Base-by-base conservation (phyloP, 768 basidiomycete species). In the Russula foetens region DNA sequence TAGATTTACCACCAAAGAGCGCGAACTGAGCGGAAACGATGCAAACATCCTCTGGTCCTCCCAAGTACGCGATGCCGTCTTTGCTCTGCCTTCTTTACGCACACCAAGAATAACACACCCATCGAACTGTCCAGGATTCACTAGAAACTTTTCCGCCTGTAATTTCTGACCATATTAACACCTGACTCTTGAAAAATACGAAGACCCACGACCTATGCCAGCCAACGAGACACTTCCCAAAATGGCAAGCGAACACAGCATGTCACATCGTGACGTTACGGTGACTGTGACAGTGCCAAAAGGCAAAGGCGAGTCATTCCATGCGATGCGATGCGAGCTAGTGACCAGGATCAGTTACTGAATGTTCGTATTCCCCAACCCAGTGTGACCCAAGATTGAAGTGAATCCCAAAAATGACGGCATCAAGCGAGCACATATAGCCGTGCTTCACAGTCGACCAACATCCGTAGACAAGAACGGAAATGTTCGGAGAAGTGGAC, bases 341-440 rank as follows among this genome's bases (percentile, higher is more conserved):
- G 14, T 39, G 26, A 54, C 48, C 59, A 43, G 41, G 39, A 55
- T 33, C 53, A 49, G 54, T 41, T 48, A 39, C 45, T 47, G 1
- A 56, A 49, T 57, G 38, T 57, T 41, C 53, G 15, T 15, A 49
- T 61, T 48, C 23, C 31, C 39, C 14, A 41, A 45, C 29, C 51
- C 26, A 58, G 61, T 62, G 61, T 62, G 61, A 62, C 23, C 38
- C 39, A 62, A 49, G 23, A 17, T 11, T 43, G 56, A 52, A 53
- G 61, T 52, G 33, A 33, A 39, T 19, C 23, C 21, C n/a, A n/a
- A 7, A 29, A 41, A 35, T 49, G 56, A 58, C 38, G 47, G 56
- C 51, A 26, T 53, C 61, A 58, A 58, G 44, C n/a, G 9, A 51
- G 51, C 24, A 28, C 52, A 58, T 29, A 49, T 48, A 33, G 35